Percentiles rank a stretch among this genome's conserved stretches.
Conservation (phyloP, 1,284 basidiomycete species). For the Porodaedalea pini region DNA sequence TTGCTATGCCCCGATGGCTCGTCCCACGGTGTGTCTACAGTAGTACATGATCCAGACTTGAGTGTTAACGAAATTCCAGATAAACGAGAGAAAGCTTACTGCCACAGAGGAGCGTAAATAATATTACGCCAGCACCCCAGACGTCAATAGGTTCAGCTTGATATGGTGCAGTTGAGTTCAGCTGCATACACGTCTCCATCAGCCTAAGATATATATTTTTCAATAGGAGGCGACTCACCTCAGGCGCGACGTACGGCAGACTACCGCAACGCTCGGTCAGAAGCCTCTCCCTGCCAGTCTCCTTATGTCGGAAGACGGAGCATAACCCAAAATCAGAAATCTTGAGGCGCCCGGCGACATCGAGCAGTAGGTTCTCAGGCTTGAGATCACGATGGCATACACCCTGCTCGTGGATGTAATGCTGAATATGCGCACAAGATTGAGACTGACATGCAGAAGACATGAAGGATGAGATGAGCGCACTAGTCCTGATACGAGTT, state of each 20-base stretch:
- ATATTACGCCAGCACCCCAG: constrained; percentile 95
- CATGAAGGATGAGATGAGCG: constrained; percentile 23
- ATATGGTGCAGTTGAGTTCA: constrained; percentile 61
- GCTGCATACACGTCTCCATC: constrained; percentile 31
- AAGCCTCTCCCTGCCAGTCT: constrained; percentile 65
- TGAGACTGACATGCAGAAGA: background rate
- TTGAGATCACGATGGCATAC: constrained; percentile 97
- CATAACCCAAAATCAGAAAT: constrained; percentile 96
- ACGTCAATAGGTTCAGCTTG: constrained; percentile 91
- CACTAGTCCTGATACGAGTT: constrained; percentile 80
- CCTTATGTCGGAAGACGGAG: constrained; percentile 88
- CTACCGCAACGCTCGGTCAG: constrained; percentile 88
- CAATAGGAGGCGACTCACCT: constrained; percentile 51
- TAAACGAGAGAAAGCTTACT: constrained; percentile 54
- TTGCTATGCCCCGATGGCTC: constrained; percentile 79
- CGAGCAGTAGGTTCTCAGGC: constrained; percentile 90
- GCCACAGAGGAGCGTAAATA: constrained; percentile 89
- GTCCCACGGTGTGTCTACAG: constrained; percentile 94
- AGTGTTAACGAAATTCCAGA: background rate
- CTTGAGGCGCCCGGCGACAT: constrained; percentile 78
- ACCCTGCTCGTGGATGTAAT: constrained; percentile 84
- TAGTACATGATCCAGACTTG: background rate
- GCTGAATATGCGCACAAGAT: constrained; percentile 39
- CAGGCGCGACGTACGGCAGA: constrained; percentile 92
- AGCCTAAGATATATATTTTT: background rate